These are phyloP conservation scores for Geotrichum aggregatum DNA, from an alignment of 1,139 yeast genomes.

Conservation along the genomic window DNA sequence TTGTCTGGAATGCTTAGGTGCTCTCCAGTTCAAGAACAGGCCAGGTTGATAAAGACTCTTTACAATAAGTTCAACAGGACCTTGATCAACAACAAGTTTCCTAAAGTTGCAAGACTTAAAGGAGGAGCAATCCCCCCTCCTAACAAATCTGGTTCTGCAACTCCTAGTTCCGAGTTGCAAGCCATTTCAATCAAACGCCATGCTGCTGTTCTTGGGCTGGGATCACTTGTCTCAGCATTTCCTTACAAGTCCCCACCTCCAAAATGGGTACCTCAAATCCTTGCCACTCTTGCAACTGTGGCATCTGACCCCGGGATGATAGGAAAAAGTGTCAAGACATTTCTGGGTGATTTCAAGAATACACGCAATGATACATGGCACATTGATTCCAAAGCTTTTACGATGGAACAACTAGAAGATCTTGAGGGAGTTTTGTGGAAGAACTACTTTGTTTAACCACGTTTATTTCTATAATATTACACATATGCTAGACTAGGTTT, in stretches of 20 bases:
- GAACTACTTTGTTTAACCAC: conserved; percentile 70
- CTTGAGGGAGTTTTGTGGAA: conserved; percentile 93
- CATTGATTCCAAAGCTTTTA: conserved; percentile 72
- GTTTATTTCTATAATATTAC: no score
- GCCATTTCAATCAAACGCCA: conserved; percentile 52
- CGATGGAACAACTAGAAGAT: conserved; percentile 78
- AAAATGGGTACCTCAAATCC: conserved; percentile 73
- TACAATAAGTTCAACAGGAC: conserved; percentile 42
- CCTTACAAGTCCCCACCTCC: conserved; percentile 94
- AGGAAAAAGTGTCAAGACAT: conserved; percentile 80
- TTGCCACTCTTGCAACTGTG: conserved; percentile 65
- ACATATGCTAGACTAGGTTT: no score
- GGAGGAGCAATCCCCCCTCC: conserved; percentile 22
- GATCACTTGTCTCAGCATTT: conserved; percentile 84
- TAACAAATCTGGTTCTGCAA: conserved; percentile 25
- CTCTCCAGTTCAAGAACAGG: conserved; percentile 57
- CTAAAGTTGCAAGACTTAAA: conserved; percentile 16
- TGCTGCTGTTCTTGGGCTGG: conserved; percentile 85
- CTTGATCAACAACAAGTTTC: conserved; percentile 35
- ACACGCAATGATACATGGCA: conserved; percentile 97
- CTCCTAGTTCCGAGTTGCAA: conserved; percentile 29
- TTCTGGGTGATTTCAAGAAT: conserved; percentile 80
- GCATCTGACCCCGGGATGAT: conserved; percentile 70
- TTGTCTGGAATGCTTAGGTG: conserved; percentile 80
- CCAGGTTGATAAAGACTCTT: conserved; percentile 39